A percentile compares a stretch with the other conserved stretches of the same genome.
Conservation (phyloP, 768 basidiomycete genomes). For the Suillus variegatus region DNA sequence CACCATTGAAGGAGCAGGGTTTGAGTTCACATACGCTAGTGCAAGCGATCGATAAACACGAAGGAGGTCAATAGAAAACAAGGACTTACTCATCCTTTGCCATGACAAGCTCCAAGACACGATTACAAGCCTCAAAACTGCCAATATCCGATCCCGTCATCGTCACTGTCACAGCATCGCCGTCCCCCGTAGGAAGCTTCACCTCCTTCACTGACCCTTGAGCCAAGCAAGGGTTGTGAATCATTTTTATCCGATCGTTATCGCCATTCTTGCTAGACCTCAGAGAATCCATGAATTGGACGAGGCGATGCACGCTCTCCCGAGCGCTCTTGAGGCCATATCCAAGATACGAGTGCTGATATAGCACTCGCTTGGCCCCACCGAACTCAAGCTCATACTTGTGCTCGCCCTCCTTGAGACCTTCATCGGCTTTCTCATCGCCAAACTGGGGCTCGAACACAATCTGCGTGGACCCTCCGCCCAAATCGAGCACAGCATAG, state of each 20-base stretch:
- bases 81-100: slow-evolving; percentile 87
- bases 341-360: slow-evolving; percentile 97
- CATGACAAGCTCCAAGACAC: slow-evolving; percentile 84
- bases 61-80: slow-evolving; percentile 3
- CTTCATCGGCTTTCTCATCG: slow-evolving; percentile 32
- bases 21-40: slow-evolving; percentile 81
- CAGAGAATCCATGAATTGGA: slow-evolving; percentile 78
- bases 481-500: slow-evolving; percentile 93
- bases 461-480: slow-evolving; percentile 97
- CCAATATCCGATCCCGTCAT: slow-evolving; percentile 87
- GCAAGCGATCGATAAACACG: background rate
- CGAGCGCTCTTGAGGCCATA: slow-evolving; percentile 93
- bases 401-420: slow-evolving; percentile 82
- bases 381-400: slow-evolving; percentile 83
- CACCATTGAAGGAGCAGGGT: slow-evolving; percentile 96
- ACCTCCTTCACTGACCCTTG: slow-evolving; percentile 63
- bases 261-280: slow-evolving; percentile 22
- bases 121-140: slow-evolving; percentile 82
- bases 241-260: slow-evolving; percentile 12
- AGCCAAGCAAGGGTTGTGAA: slow-evolving; percentile 80
- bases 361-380: slow-evolving; percentile 70
- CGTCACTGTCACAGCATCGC: slow-evolving; percentile 56
- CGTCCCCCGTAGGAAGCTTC: slow-evolving; percentile 53
- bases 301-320: slow-evolving; percentile 80
- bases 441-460: slow-evolving; percentile 86